Base-by-base conservation (phyloP, 1,139 yeast genomes). In the Yamadazyma conglobata region DNA sequence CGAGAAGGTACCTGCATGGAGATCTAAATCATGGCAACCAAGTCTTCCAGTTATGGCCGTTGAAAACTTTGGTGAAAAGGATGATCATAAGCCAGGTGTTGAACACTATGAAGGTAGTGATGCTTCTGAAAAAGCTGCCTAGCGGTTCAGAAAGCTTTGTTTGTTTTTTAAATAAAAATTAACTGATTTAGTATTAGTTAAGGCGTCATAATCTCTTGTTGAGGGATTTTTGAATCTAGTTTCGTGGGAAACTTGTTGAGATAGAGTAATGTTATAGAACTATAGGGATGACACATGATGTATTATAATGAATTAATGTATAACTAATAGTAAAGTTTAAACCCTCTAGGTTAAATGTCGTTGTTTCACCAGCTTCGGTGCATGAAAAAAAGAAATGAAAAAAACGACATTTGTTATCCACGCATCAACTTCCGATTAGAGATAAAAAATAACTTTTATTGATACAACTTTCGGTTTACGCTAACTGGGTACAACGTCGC, bases 1-100 rank as follows among this genome's bases (percentile, higher is more conserved):
- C 17, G 70, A 72, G 39, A 52, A 60, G 17, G 54, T 77, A 33
- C 82, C 82, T 37, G 82, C 84, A 24, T 77, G 83, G 81, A 65
- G 59, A 47, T 33, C 35, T 21, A 15, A 17, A 4, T 15, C 22
- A 6, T 38, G 42, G 41, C 28, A 33, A 28, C 41, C 43, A 24
- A 22, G 15, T 19, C 32, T 40, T 30, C 44, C 43, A 16, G 19
- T 21, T 10, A 33, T 35, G 31, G 36, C 32, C 3, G n/a, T n/a
- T n/a, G n/a, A n/a, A n/a, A n/a, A n/a, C n/a, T n/a, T n/a, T n/a
- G 35, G 21, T 10, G 25, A 25, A 2, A 20, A 21, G 7, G 29
- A 28, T 9, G 30, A 31, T 22, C 40, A 35, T 10, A 40, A 40
- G 19, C 36, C 28, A 13, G 15, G 32, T n/a, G 34, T 40, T 16